Conservation (phyloP, 2,329 filamentous ascomycete genomes). For the Talaromyces piceae region DNA sequence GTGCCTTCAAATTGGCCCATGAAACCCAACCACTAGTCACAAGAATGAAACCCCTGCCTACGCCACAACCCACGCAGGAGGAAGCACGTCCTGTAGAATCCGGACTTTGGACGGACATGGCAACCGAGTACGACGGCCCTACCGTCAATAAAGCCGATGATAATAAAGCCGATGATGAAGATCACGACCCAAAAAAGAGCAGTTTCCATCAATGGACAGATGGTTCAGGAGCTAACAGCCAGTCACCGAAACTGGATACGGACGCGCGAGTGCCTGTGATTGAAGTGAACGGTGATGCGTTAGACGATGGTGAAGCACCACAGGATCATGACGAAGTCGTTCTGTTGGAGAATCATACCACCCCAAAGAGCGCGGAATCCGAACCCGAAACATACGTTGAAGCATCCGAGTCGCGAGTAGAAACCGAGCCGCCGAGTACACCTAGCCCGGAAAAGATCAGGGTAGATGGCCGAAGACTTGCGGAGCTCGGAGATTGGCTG, state of each 20-base stretch:
- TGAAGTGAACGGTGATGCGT: background rate
- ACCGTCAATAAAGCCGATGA: background rate
- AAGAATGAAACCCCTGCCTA: slow-evolving; percentile 7
- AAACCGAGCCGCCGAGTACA: background rate
- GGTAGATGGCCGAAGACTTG: slow-evolving; percentile 33
- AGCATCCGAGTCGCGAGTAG: background rate
- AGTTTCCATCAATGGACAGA: slow-evolving; percentile 6
- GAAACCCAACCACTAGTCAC: slow-evolving; percentile 2
- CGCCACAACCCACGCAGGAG: slow-evolving; percentile 8
- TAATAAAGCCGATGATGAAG: background rate
- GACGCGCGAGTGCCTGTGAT: background rate
- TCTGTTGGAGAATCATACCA: slow-evolving; percentile 2
- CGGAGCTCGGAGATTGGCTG: slow-evolving; percentile 37
- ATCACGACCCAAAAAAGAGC: background rate
- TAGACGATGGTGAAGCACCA: background rate
- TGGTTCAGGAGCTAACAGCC: slow-evolving; percentile 1
- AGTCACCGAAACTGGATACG: background rate
- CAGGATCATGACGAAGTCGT: slow-evolving; percentile 9
- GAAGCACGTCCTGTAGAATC: background rate
- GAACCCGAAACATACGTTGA: background rate
- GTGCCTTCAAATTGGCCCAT: background rate
- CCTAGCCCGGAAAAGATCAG: slow-evolving; percentile 17
- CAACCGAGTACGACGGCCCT: background rate
- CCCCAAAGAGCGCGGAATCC: background rate
- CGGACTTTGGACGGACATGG: background rate